phyloP scores from a whole-genome alignment of 495 filamentous ascomycete genomes.

The Hypoxylon fragiforme region DNA sequence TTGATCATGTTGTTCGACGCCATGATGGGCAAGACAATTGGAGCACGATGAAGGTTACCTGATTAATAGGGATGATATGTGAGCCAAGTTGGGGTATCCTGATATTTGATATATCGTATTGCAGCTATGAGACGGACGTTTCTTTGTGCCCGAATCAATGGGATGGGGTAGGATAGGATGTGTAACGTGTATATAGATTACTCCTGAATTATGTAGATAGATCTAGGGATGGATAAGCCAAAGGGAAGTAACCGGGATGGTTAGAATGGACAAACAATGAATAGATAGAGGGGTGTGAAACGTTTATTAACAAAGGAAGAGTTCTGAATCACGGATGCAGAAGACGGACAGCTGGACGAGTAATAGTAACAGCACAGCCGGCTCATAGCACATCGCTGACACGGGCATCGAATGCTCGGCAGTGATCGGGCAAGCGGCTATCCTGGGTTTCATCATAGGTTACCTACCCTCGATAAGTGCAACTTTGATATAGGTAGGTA shows the following conservation, averaged over 20 bases:
- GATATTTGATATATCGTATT: constrained; percentile 1
- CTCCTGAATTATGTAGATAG: not conserved
- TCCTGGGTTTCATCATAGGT: constrained; percentile 19
- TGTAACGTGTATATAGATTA: not conserved
- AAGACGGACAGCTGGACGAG: too few species aligned
- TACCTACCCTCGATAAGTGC: not conserved
- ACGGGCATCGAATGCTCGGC: constrained; percentile 21
- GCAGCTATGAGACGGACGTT: not conserved
- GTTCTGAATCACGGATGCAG: constrained; percentile 22
- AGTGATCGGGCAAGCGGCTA: constrained; percentile 38
- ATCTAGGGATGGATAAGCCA: constrained; percentile 5
- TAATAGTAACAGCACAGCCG: too few species aligned
- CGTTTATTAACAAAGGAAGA: constrained; percentile 18
- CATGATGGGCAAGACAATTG: constrained; percentile 45
- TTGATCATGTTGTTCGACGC: constrained; percentile 59
- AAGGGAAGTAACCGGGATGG: not conserved
- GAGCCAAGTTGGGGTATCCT: not conserved
- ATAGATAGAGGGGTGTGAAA: constrained; percentile 6
- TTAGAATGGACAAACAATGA: constrained; percentile 5
- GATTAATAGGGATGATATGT: constrained; percentile 4
- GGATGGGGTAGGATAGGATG: not conserved
- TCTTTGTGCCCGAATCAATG: not conserved
- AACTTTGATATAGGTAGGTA: too few species aligned
- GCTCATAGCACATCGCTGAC: constrained; percentile 11
- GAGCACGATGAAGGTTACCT: not conserved